A percentile compares a stretch with the other conserved stretches of the same genome.
These are phyloP conservation scores for Fusarium sacchari DNA, from an alignment of 2,329 filamentous ascomycete species.

Conservation along the genomic window DNA sequence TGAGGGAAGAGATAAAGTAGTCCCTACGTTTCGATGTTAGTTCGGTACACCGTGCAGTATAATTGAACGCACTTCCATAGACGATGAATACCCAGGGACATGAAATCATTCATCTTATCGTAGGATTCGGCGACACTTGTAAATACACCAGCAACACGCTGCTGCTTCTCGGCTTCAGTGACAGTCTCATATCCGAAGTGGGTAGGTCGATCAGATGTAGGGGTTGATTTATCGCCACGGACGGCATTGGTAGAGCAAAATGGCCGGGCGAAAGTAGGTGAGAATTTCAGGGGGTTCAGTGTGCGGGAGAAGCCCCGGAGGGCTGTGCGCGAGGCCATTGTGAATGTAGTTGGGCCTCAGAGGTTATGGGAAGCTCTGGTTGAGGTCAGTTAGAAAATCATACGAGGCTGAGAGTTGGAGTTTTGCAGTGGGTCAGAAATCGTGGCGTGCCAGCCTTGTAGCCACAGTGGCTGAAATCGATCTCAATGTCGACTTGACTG, in stretches of 20 bases:
- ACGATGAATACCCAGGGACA: constrained; percentile 97
- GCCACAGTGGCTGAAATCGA: constrained; percentile 32
- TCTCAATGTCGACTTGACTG: neutral
- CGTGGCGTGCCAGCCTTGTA: constrained; percentile 39
- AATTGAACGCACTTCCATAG: constrained; percentile 77
- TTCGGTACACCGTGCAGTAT: neutral
- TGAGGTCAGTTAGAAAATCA: constrained; percentile 41
- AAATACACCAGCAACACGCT: constrained; percentile 85
- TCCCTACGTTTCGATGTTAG: constrained; percentile 61
- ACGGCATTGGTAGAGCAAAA: constrained; percentile 45
- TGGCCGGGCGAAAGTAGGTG: constrained; percentile 34
- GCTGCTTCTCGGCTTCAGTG: constrained; percentile 78
- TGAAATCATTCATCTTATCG: constrained; percentile 98
- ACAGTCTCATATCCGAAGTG: constrained; percentile 94
- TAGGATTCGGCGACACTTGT: constrained; percentile 94
- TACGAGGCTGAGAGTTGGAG: constrained; percentile 45
- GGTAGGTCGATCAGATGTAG: constrained; percentile 68
- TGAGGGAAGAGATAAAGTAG: constrained; percentile 90
- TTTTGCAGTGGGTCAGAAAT: constrained; percentile 33
- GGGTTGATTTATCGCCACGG: constrained; percentile 43
- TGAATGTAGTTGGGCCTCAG: constrained; percentile 19
- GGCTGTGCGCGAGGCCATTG: constrained; percentile 47
- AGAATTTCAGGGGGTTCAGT: constrained; percentile 27
- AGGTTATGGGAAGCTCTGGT: constrained; percentile 21
- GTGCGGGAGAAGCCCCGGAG: constrained; percentile 44